Conservation (phyloP, 225 moss, liverwort and hornwort species). For the Lunularia cruciata region DNA sequence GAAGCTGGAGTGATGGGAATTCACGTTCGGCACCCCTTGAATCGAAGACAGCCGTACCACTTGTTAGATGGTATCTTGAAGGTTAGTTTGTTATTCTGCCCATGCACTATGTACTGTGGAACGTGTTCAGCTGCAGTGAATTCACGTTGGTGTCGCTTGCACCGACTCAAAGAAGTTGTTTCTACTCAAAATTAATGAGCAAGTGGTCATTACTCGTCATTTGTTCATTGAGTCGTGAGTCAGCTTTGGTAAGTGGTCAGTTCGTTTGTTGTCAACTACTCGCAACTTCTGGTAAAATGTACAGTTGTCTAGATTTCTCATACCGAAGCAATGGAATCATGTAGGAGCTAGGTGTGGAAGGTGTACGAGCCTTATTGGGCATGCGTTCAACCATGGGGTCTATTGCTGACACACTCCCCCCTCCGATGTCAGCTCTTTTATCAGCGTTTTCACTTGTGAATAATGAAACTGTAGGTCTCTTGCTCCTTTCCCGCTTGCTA, state of each 20-base stretch:
- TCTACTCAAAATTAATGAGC: no score
- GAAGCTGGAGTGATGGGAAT: conserved; percentile 74
- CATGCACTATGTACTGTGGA: no score
- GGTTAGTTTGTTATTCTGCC: no score
- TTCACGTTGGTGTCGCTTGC: no score
- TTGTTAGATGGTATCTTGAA: conserved; percentile 60
- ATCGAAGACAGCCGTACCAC: conserved; percentile 54
- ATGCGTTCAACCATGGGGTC: conserved; percentile 74
- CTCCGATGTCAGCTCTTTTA: conserved; percentile 62
- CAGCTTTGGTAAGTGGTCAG: background rate
- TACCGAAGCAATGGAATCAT: background rate
- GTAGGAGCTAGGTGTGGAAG: conserved; percentile 71
- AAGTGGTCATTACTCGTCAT: no score
- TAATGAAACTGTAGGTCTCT: conserved; percentile 70
- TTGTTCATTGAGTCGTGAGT: no score
- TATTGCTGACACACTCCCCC: conserved; percentile 62
- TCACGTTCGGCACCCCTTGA: conserved; percentile 55
- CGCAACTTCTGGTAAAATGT: no score
- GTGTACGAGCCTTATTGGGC: conserved; percentile 75
- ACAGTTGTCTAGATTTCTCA: no score
- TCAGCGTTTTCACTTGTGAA: conserved; percentile 62
- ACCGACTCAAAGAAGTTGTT: no score
- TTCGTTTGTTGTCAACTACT: no score
- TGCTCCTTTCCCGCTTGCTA: background rate
- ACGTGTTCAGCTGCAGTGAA: no score